These are phyloP conservation scores for Pythium brachiatum DNA, from an alignment of 352 stramenopile genomes.

Conservation along the genomic window DNA sequence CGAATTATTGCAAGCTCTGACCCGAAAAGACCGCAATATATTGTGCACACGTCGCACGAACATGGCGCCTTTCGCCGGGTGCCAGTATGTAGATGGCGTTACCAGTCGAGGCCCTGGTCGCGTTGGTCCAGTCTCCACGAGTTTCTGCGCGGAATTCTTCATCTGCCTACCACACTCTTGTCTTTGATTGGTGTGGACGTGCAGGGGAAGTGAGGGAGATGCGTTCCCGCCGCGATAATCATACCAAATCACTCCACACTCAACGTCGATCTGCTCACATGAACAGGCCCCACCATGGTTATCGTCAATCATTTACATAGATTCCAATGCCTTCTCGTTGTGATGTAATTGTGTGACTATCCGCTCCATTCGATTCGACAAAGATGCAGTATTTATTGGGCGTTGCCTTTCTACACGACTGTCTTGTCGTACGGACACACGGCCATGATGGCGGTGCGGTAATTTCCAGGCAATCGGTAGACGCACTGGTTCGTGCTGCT, in stretches of 20 bases:
- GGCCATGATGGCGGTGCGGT: slow-evolving; percentile 21
- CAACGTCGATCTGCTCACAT: too few species aligned
- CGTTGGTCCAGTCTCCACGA: background rate
- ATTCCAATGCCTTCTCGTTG: too few species aligned
- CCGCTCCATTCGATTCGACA: too few species aligned
- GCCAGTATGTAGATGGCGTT: background rate
- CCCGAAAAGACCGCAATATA: background rate
- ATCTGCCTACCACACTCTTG: background rate
- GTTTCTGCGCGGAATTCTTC: background rate
- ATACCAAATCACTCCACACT: background rate
- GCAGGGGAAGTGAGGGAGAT: background rate
- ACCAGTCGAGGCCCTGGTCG: background rate
- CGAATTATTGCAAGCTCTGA: background rate
- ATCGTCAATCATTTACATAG: too few species aligned
- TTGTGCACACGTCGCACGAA: background rate
- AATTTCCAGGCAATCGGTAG: slow-evolving; percentile 45
- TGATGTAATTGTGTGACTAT: too few species aligned
- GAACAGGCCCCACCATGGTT: too few species aligned
- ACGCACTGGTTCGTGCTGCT: slow-evolving; percentile 36
- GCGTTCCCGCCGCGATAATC: slow-evolving; percentile 1
- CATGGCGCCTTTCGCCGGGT: background rate
- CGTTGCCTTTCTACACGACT: slow-evolving; percentile 9
- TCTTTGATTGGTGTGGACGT: background rate
- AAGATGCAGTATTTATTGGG: background rate
- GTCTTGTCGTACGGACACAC: slow-evolving; percentile 25